Evolutionary conservation across 768 basidiomycete species (phyloP).

Genomic region (Russula vinacea): DNA sequence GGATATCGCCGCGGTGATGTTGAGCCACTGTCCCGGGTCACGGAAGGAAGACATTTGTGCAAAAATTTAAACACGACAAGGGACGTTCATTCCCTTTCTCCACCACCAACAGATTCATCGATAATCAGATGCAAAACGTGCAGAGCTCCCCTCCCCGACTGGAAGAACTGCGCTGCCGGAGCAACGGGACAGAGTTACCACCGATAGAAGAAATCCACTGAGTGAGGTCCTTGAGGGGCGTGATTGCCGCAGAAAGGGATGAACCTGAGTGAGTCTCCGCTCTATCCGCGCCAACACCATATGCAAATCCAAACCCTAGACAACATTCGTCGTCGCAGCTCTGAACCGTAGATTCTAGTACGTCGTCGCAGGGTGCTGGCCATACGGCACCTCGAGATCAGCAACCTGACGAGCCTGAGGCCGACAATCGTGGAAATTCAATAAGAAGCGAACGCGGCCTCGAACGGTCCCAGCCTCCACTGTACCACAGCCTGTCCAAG

Average conservation of each 20-base stretch:
- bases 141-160: too few species aligned
- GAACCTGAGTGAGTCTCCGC: background rate
- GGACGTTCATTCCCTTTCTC: too few species aligned
- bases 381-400: background rate
- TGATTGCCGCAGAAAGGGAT: background rate
- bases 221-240: background rate
- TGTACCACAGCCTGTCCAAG: too few species aligned
- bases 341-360: background rate
- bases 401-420: too few species aligned
- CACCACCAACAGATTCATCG: too few species aligned
- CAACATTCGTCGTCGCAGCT: background rate
- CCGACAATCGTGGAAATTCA: too few species aligned
- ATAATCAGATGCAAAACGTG: constrained; percentile 7
- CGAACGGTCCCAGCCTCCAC: too few species aligned
- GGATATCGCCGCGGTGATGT: background rate
- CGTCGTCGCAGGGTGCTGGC: background rate
- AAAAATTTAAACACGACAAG: too few species aligned
- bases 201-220: constrained; percentile 5
- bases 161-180: constrained; percentile 21
- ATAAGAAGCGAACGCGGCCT: too few species aligned
- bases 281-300: too few species aligned
- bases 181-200: constrained; percentile 4
- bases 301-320: background rate
- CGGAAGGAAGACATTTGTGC: too few species aligned
- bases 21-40: background rate